phyloP scores from a whole-genome alignment of 805 yeast genomes.

The Sungouiella blattae region DNA sequence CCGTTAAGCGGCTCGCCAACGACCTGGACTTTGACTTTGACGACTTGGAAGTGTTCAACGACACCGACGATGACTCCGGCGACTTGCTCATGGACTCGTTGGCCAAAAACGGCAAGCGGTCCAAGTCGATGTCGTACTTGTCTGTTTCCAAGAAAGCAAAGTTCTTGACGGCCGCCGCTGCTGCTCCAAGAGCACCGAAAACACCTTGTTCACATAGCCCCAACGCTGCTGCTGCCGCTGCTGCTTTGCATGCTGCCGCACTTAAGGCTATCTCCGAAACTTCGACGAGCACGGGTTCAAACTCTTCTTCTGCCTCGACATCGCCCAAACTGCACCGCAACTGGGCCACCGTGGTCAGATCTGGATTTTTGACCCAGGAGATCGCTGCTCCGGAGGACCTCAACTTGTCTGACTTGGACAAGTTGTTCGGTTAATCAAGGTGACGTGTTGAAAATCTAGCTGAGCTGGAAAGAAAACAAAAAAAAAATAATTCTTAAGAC shows the following conservation, averaged over 20 bases:
- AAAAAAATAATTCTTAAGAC: no score
- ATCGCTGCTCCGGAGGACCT: slow-evolving; percentile 77
- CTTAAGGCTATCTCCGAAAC: slow-evolving; percentile 43
- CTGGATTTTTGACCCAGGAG: slow-evolving; percentile 75
- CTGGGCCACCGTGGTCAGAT: slow-evolving; percentile 72
- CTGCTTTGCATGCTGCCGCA: slow-evolving; percentile 69
- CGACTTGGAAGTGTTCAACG: slow-evolving; percentile 48
- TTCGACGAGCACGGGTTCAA: slow-evolving; percentile 19
- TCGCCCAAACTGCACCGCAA: slow-evolving; percentile 37
- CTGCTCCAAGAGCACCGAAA: slow-evolving; percentile 76
- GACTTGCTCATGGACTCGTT: slow-evolving; percentile 37
- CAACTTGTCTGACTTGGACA: slow-evolving; percentile 61
- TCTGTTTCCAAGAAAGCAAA: slow-evolving; percentile 46
- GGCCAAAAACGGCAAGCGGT: slow-evolving; percentile 50
- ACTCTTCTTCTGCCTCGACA: slow-evolving; percentile 26
- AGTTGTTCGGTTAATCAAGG: slow-evolving; percentile 34
- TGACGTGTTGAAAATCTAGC: no score
- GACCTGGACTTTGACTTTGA: slow-evolving; percentile 47
- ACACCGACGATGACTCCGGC: slow-evolving; percentile 38
- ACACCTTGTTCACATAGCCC: slow-evolving; percentile 55
- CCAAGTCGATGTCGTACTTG: slow-evolving; percentile 62
- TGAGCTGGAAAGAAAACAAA: no score
- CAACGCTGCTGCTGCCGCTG: slow-evolving; percentile 69
- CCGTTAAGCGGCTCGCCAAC: slow-evolving; percentile 5
- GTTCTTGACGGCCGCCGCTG: slow-evolving; percentile 70